Evolutionary conservation across 208 protist species (phyloP).

Genomic region (Trypanosoma caninum): DNA sequence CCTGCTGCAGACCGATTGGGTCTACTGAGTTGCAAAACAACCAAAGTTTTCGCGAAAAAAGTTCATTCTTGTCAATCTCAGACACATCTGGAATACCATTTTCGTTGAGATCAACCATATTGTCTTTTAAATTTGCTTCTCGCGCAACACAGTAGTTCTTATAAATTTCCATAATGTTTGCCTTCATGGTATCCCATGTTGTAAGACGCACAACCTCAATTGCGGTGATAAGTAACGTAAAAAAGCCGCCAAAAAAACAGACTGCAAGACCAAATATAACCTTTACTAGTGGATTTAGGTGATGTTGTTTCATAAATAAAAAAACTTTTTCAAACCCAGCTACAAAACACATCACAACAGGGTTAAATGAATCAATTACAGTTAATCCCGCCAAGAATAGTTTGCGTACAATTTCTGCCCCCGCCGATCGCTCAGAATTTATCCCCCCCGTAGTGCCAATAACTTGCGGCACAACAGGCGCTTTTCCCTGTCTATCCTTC

Average conservation of each 20-base stretch:
- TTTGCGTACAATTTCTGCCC: too few relatives aligned
- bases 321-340: not conserved
- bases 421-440: too few relatives aligned
- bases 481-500: too few relatives aligned
- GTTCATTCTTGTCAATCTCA: conserved; percentile 37
- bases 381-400: too few relatives aligned
- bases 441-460: too few relatives aligned
- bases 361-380: too few relatives aligned
- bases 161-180: conserved; percentile 35
- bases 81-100: conserved; percentile 51
- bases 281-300: conserved; percentile 36
- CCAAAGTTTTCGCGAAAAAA: conserved; percentile 50
- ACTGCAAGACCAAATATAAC: conserved; percentile 60
- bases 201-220: conserved; percentile 70
- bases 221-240: conserved; percentile 64
- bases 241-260: conserved; percentile 84
- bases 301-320: conserved; percentile 18
- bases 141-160: conserved; percentile 61
- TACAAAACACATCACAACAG: too few relatives aligned
- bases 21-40: conserved; percentile 67
- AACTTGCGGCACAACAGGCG: too few relatives aligned
- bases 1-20: conserved; percentile 39
- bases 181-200: conserved; percentile 57
- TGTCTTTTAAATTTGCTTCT: conserved; percentile 55
- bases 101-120: conserved; percentile 36